Conservation (phyloP, 2,329 filamentous ascomycete species). For the Xylaria sp. region DNA sequence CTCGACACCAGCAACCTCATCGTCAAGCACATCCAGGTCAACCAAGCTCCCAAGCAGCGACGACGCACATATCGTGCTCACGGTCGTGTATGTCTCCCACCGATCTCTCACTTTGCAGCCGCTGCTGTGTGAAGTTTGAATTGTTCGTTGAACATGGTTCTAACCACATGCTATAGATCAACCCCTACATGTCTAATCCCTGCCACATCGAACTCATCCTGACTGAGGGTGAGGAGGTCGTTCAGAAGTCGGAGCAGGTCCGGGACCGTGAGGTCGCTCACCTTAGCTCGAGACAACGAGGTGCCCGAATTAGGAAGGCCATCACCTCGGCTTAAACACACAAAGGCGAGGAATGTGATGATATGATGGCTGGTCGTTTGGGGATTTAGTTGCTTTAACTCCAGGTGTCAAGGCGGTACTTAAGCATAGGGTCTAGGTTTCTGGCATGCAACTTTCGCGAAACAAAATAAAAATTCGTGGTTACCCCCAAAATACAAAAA, state of each 20-base stretch:
- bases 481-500: constrained; percentile 49
- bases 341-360: constrained; percentile 43
- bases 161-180: constrained; percentile 75
- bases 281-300: constrained; percentile 93
- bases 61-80: constrained; percentile 99
- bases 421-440: constrained; percentile 53
- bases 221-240: constrained; percentile 94
- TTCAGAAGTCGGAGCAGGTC: constrained; percentile 85
- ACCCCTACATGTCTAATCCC: constrained; percentile 99
- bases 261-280: constrained; percentile 72
- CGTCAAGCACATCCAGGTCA: constrained; percentile 99
- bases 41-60: constrained; percentile 99
- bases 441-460: constrained; percentile 52
- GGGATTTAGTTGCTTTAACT: constrained; percentile 52
- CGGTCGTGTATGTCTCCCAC: constrained; percentile 85
- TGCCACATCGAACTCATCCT: constrained; percentile 99
- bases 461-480: constrained; percentile 48
- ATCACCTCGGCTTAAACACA: constrained; percentile 70
- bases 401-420: constrained; percentile 53
- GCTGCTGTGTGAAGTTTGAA: not conserved
- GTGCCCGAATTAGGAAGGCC: constrained; percentile 71
- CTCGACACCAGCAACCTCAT: constrained; percentile 97
- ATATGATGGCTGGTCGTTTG: constrained; percentile 46
- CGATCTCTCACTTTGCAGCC: not conserved
- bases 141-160: not conserved